Base-by-base conservation (phyloP, 176 grass and related monocot genomes). In the Microstegium vimineum region DNA sequence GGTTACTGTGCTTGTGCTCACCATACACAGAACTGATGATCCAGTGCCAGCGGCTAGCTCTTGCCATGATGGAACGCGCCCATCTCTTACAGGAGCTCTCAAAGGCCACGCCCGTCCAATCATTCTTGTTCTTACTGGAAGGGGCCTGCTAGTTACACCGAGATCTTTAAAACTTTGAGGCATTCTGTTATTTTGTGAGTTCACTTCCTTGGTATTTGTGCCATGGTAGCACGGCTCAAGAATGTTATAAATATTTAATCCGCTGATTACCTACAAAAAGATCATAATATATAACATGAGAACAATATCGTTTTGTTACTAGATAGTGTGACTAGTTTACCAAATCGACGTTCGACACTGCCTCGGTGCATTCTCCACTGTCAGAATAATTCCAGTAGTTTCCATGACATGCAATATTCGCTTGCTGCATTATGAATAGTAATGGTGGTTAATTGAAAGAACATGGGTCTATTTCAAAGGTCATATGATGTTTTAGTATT, bases 141-240 rank as follows among this genome's bases (percentile, higher is more conserved):
- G 78, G 35, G 90, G 64, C 74, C 89, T 90, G 47, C 93, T 57
- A 60, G 92, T 98, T 35, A 75, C 86, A 86, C 95, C 95, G 38
- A 94, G 87, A 86, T 78, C 82, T 75, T 84, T 89, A 87, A 94
- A 98, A 86, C 92, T 98, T 62, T 72, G 74, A 42, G 92, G 95
- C 40, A 82, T 59, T 61, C 49, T 91, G 30, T 76, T 84, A 5
- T 88, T 81, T 15, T 43, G 33, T 17, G 30, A 71, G 49, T 6
- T 54, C 45, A 38, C 45, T 86, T 94, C 62, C n/a, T 60, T 91
- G 30, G 65, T 76, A 42, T 76, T 52, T 74, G 46, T 87, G 80
- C 62, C 77, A 67, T 98, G 92, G 85, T 94, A 98, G 79, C 95
- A 98, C 25, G 95, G 92, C 47, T 98, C 95, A 56, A 98, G 95